Base-by-base conservation (phyloP, 1,284 basidiomycete genomes). In the Boletellus deceptivus region DNA sequence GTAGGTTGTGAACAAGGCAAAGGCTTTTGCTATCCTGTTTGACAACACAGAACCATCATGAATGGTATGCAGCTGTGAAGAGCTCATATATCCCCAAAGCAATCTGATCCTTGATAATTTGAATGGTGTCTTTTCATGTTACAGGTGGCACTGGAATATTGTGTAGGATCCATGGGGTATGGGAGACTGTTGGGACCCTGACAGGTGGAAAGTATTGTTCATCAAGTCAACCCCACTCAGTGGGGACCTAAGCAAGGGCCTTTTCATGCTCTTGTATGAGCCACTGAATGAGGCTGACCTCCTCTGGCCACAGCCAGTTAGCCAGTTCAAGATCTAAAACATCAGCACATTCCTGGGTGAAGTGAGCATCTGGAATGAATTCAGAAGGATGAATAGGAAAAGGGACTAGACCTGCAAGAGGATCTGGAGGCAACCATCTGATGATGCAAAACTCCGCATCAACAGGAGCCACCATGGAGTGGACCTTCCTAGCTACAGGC, bases 31-130 rank as follows among this genome's bases (percentile, higher is more conserved):
- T 48, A 49, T 64, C 53, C 25, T 64, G 65, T 55, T 72, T 70
- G 8, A 78, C 4, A 5, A 22, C 66, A 46, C 69, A 74, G 41
- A 78, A 77, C 73, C 72, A 75, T 14, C 61, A 13, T 0, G 67
- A 72, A 0, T 62, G 52, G 48, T 78, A 77, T 0, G 74, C 64
- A 0, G 68, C 59, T 1, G 67, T 52, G 0, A 59, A 64, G 0
- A 58, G 64, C 49, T 74, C 63, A 37, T 70, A 71, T 0, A 69
- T 60, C 6, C 69, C 63, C 0, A 58, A 59, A 0, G 38, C 45
- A 0, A 72, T 67, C 41, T 49, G 58, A 2, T 59, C 46, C 14
- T 61, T 57, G 34, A 69, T 56, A 3, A 64, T 55, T 1, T 57
- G 25, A 0, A 60, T 54, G 3, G 22, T 5, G 4, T 22, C 22